These are phyloP conservation scores for Neurospora sp. DNA, from an alignment of 495 filamentous ascomycete genomes.

Conservation along the genomic window DNA sequence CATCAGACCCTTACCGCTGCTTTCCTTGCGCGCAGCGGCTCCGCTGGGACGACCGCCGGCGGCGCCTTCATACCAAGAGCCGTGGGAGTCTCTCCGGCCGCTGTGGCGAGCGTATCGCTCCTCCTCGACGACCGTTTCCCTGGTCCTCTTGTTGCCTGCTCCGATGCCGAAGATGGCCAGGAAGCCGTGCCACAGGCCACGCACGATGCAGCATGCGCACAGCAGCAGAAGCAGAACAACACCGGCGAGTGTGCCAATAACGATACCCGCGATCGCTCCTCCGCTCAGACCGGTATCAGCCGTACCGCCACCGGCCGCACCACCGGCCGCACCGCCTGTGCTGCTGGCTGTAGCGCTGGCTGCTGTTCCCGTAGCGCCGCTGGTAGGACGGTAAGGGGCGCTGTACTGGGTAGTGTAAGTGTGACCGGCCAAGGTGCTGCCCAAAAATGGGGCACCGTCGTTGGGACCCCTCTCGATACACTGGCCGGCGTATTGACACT, in stretches of 20 bases:
- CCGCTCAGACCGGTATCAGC: constrained; percentile 52
- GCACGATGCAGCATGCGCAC: constrained; percentile 64
- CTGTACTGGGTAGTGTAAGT: constrained; percentile 39
- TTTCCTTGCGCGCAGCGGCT: constrained; percentile 44
- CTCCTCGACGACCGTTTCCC: constrained; percentile 53
- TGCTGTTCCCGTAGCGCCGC: constrained; percentile 32
- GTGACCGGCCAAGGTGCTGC: constrained; percentile 21
- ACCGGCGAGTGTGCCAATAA: constrained; percentile 76
- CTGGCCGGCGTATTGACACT: constrained; percentile 44
- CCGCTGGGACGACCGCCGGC: constrained; percentile 39
- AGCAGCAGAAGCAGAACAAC: constrained; percentile 60
- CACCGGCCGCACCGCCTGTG: constrained; percentile 32
- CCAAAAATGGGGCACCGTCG: constrained; percentile 17
- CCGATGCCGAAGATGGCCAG: constrained; percentile 58
- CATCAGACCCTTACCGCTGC: constrained; percentile 41
- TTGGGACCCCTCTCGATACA: constrained; percentile 26
- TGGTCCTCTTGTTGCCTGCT: constrained; percentile 31
- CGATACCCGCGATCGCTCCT: constrained; percentile 91
- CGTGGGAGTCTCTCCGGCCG: constrained; percentile 30
- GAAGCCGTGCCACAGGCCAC: constrained; percentile 51
- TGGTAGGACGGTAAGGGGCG: constrained; percentile 63
- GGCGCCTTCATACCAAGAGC: constrained; percentile 53
- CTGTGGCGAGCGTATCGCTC: constrained; percentile 51
- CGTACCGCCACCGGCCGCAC: constrained; percentile 17
- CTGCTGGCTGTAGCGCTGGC: constrained; percentile 35